A percentile compares a stretch with the other conserved stretches of the same genome.
phyloP scores from a whole-genome alignment of 2,329 filamentous ascomycete species.

The Colletotrichum sp. region DNA sequence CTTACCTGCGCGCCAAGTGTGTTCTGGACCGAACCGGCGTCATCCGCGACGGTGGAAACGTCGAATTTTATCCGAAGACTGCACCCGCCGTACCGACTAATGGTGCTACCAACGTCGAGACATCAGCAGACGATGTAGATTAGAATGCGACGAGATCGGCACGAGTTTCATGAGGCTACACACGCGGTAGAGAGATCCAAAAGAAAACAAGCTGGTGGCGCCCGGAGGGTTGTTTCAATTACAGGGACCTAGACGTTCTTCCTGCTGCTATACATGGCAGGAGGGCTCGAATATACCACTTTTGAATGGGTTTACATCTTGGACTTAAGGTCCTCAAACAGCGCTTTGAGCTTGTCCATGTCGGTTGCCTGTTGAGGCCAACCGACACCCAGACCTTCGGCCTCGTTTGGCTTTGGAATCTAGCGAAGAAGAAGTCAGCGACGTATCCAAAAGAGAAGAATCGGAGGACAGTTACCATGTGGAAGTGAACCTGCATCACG shows the following conservation, averaged over 20 bases:
- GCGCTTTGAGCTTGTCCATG: constrained; percentile 82
- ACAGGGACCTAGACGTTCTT: constrained; percentile 4
- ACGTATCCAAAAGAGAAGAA: neutral
- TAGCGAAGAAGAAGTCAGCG: constrained; percentile 35
- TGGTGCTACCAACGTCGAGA: constrained; percentile 31
- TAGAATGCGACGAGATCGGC: constrained; percentile 26
- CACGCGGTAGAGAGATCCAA: neutral
- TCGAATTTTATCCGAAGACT: constrained; percentile 69
- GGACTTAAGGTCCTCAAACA: constrained; percentile 83
- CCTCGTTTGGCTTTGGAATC: constrained; percentile 92
- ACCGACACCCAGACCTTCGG: constrained; percentile 77
- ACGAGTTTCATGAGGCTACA: neutral
- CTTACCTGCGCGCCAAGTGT: constrained; percentile 82
- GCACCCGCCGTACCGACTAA: constrained; percentile 25
- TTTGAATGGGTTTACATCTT: constrained; percentile 69
- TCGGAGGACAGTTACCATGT: constrained; percentile 67
- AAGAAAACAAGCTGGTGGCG: neutral
- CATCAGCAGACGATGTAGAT: constrained; percentile 52
- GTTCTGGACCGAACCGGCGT: constrained; percentile 84
- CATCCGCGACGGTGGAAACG: constrained; percentile 68
- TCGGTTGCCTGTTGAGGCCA: constrained; percentile 82
- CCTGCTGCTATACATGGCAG: neutral
- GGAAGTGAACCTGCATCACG: constrained; percentile 78
- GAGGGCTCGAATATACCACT: neutral
- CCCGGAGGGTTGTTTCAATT: constrained; percentile 12